Base-by-base conservation (phyloP, 768 basidiomycete genomes). In the Serendipita sp. region DNA sequence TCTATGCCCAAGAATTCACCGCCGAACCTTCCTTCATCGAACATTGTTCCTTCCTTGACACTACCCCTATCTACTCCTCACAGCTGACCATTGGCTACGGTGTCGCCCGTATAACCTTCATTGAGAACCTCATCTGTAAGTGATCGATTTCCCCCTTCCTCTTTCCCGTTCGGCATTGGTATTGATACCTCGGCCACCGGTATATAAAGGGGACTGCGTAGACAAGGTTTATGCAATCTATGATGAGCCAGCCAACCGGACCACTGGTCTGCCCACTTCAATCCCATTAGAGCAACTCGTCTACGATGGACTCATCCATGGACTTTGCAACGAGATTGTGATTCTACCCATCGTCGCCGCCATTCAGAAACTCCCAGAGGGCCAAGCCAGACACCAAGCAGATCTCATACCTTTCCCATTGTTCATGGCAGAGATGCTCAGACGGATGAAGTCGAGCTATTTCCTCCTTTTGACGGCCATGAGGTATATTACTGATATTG, bases 351-450 rank as follows among this genome's bases (percentile, higher is more conserved):
- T 60, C 56, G 35, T 60, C 16, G 36, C 30, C 56, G 56, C 56
- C 56, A 16, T 38, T 38, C 56, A 60, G 10, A 16, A 60, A 10
- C 28, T 11, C 16, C 28, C 8, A 23, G 10, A 52, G 48, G 8
- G n/a, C 8, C 48, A n/a, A 51, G n/a, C 41, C 18, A 54, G 56
- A 10, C 18, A 16, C 16, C 56, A 60, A 36, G 56, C 56, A 3
- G 56, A 60, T 11, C 8, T 60, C 11, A 60, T 60, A 8, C 56
- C 56, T 18, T 60, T 60, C 18, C 56, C 56, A 34, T n/a, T 60
- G 30, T 60, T 60, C 56, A 60, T 60, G 56, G 56, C 56, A 23
- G 56, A 60, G 35, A 60, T 60, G 56, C 56, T 60, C 56, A 10
- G 56, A 60, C 56, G 56, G 56, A 60, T 60, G 56, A 32, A 38